Base-by-base conservation (phyloP, 2,329 filamentous ascomycete genomes). In the Dactylonectria macrodidyma region DNA sequence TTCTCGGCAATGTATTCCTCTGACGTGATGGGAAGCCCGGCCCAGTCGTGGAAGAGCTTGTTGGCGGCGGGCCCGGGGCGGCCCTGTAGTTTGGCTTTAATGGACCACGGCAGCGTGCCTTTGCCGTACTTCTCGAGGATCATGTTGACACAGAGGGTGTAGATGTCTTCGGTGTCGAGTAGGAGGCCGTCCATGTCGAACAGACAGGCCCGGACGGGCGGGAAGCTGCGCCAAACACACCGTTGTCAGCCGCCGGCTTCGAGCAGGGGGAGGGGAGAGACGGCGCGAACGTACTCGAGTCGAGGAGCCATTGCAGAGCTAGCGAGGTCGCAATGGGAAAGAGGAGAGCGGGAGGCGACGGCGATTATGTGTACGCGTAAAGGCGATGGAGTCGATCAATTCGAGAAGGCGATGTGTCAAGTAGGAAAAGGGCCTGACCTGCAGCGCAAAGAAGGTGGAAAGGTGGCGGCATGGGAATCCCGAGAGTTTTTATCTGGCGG, bases 121-220 rank as follows among this genome's bases (percentile, higher is more conserved):
- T 90, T 90, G 76, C 87, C 88, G 81, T 96, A 94, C 78, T 92
- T 90, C 64, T 87, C 85, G 46, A 99, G 91, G 44, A 98, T 88
- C 26, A 90, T 85, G 83, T 99, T 98, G 68, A 95, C 92, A 81
- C 93, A 92, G 30, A 89, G 79, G 0, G 94, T 96, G 85, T 98
- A 98, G 63, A 90, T 81, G 76, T 98, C 96, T 85, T 98, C 96
- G 38, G 93, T 95, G 82, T 98, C 91, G 78, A 99, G 93, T 22
- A 99, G 89, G 41, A 99, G 91, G 68, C 96, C 96, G 82, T 99
- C 96, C 95, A 98, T 98, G 85, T 99, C 96, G 81, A 99, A 98
- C 72, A 99, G 91, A 82, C 95, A 98, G 74, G 95, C 96, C 74
- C 95, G 89, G 66, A 98, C 87, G 54, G 92, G 90, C 22, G 93